Base-by-base conservation (phyloP, 2,329 filamentous ascomycete species). In the Fusarium chlamydosporum region DNA sequence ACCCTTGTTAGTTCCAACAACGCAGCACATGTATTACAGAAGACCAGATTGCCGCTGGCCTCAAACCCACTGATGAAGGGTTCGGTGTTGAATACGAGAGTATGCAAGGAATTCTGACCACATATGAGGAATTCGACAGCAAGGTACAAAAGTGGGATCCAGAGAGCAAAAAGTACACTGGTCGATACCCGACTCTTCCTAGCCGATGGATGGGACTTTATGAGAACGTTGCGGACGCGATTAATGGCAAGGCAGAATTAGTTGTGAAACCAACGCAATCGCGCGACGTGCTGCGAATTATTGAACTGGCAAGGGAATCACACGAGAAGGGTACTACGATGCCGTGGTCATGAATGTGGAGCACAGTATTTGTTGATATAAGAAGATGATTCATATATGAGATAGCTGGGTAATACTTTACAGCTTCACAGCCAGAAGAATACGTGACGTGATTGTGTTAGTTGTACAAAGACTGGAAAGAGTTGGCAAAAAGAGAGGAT, bases 1-100 rank as follows among this genome's bases (percentile, higher is more conserved):
- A 38, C 82, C 83, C 6, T 77, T 85, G 41, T 68, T 88, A 29
- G 89, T 87, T 6, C 88, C 88, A 84, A 50, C 72, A 75, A 31
- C 76, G 74, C 35, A 72, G 67, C 4, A 79, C 76, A 15, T 79
- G 79, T 53, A 79, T 80, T 7, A 70, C 71, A n/a, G 71, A 73
- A 16, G 71, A 73, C 11, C 59, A 72, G 4, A 72, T 71, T 12
- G 56, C 46, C 2, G 46, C 61, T 4, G 71, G 64, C 4, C 47
- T 60, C 2, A 61, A 56, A 3, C 67, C 71, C 0, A 45, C 65
- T 2, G 71, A 73, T 10, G 29, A 64, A 18, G 51, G 45, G 1
- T 73, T 73, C 8, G 71, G 71, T 4, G 35, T 56, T 3, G 71
- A 73, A 33, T 29, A 59, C 0, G 67, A 76, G 71, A 16, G 40